Percentiles rank a stretch among this genome's conserved stretches.
phyloP scores from a whole-genome alignment of 1,284 basidiomycete species.

The Cutaneotrichosporon daszewskae region DNA sequence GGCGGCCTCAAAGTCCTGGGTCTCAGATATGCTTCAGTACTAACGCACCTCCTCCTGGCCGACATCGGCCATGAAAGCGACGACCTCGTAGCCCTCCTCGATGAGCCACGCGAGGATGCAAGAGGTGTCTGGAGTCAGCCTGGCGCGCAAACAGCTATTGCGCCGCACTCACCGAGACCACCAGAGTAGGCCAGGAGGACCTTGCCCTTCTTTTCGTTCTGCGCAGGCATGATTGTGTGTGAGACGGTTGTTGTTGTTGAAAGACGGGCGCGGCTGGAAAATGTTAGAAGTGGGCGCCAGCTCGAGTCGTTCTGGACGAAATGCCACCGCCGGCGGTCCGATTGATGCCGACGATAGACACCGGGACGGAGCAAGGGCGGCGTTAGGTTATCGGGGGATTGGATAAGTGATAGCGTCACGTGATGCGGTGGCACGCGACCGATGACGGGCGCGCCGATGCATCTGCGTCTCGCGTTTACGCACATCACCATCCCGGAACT shows the following conservation, averaged over 20 bases:
- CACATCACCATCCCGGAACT: too few relatives aligned
- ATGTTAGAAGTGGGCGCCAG: not conserved
- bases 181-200: slow-evolving; percentile 80
- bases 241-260: not conserved
- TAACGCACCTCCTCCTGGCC: slow-evolving; percentile 84
- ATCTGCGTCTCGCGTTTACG: too few relatives aligned
- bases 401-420: too few relatives aligned
- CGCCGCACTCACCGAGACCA: slow-evolving; percentile 70
- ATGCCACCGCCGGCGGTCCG: too few relatives aligned
- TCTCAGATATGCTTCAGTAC: not conserved
- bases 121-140: slow-evolving; percentile 66
- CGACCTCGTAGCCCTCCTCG: slow-evolving; percentile 94
- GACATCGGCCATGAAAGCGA: slow-evolving; percentile 98
- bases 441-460: too few relatives aligned
- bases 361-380: too few relatives aligned
- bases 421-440: too few relatives aligned
- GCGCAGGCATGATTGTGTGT: slow-evolving; percentile 17
- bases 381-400: too few relatives aligned
- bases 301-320: too few relatives aligned
- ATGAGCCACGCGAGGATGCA: slow-evolving; percentile 97
- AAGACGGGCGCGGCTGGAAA: not conserved
- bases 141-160: not conserved
- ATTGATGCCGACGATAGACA: too few relatives aligned
- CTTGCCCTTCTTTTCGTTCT: slow-evolving; percentile 46
- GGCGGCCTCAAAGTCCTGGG: slow-evolving; percentile 88